phyloP scores from a whole-genome alignment of 2,329 filamentous ascomycete genomes.

The Pleomassaria siparia region DNA sequence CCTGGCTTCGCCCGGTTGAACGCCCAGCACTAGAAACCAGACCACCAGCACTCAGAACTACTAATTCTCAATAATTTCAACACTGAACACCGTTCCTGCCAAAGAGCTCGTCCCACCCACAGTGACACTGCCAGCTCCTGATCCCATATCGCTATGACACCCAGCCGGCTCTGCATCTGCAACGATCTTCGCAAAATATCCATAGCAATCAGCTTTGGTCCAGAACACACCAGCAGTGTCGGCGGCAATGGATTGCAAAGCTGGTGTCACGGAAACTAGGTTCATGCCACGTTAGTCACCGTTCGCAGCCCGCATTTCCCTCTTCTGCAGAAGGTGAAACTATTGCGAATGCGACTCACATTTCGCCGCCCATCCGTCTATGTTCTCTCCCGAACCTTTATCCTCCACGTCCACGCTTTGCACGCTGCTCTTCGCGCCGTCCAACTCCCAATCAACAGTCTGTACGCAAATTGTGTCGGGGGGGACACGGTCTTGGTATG shows the following conservation, averaged over 20 bases:
- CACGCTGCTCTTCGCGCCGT: slow-evolving; percentile 17
- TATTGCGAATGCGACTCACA: slow-evolving; percentile 14
- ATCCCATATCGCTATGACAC: slow-evolving; percentile 20
- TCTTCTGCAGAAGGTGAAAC: neutral
- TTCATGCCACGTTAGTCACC: slow-evolving; percentile 6
- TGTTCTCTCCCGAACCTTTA: slow-evolving; percentile 14
- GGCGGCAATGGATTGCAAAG: slow-evolving; percentile 11
- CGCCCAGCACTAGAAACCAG: neutral
- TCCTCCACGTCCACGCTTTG: slow-evolving; percentile 21
- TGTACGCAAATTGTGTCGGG: slow-evolving; percentile 18
- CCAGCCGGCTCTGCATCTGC: slow-evolving; percentile 19
- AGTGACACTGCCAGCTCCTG: slow-evolving; percentile 23
- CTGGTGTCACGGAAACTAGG: slow-evolving; percentile 28
- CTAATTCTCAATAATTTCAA: slow-evolving; percentile 17
- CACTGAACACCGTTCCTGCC: slow-evolving; percentile 25
- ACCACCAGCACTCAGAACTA: neutral
- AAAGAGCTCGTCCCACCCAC: slow-evolving; percentile 24
- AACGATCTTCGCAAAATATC: slow-evolving; percentile 28
- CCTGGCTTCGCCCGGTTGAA: neutral
- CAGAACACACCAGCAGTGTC: slow-evolving; percentile 20
- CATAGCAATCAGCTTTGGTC: slow-evolving; percentile 29
- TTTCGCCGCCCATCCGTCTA: slow-evolving; percentile 20
- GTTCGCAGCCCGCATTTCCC: neutral
- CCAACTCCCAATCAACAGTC: slow-evolving; percentile 20
- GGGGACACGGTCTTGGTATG: slow-evolving; percentile 18